Evolutionary conservation across 2,329 filamentous ascomycete genomes (phyloP), one percentile per base, ranked within the genome.

Genomic region (Fusarium tanahbumbuense): DNA sequence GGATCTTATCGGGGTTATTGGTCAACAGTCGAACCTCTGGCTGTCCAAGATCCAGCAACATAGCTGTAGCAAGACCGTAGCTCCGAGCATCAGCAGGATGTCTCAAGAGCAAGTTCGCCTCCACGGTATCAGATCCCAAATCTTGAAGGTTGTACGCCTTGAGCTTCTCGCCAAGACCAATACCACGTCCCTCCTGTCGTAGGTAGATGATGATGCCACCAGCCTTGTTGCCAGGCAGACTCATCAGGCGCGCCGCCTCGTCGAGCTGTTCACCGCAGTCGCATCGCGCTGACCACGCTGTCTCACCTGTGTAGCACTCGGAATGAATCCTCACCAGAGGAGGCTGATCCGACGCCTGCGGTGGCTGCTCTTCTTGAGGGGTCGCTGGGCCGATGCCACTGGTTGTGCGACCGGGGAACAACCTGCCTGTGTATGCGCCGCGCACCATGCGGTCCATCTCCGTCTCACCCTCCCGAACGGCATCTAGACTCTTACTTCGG

Each of bases 71-170:
- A n/a, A 99, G 83, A 3, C 96, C 96, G 76, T 99, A 99, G 74
- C 93, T 97, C 56, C 96, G 86, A 23, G 96, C 96, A 79, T 99
- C 96, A 2, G 96, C 96, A 0, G 96, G 96, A 80, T 99, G 96
- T 46, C 96, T 86, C 44, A 99, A 84, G 25, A 98, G 80, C 47
- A 99, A 82, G 76, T 99, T 99, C 4, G 96, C 96, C 81, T 99
- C 94, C 37, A 98, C 97, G 0, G 96, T 99, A 80, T 99, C 96
- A n/a, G 92, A 94, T 1, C 96, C 96, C 27, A 99, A 84, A 81
- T 99, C 96, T 79, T 99, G 96, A 45, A 99, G 84, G 77, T 99
- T 99, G 81, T 99, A 99, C 7, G 96, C 96, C 82, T 99, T 98
- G 41, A 99, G 86, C 81, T 99, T 99, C 82, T 97, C 94, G 4